A percentile compares a stretch with the other conserved stretches of the same genome.
Evolutionary conservation across 2,329 filamentous ascomycete genomes (phyloP).

Genomic region (Pyricularia pennisetigena): DNA sequence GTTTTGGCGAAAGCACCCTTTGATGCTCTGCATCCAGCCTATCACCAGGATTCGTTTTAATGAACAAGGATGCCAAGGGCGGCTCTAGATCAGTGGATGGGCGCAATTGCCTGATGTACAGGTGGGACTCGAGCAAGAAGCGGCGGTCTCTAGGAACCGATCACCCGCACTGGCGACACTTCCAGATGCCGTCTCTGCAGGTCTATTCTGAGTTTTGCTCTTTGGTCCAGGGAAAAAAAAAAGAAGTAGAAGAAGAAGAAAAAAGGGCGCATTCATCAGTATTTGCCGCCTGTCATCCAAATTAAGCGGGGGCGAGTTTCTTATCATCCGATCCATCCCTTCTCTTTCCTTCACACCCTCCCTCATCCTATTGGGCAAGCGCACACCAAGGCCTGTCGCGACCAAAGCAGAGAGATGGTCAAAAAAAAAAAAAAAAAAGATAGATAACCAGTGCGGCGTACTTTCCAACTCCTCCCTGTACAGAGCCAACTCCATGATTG

Average conservation of each 20-base stretch:
- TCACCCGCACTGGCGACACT: background rate
- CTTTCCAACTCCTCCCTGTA: background rate
- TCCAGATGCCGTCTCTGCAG: background rate
- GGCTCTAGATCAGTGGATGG: conserved; percentile 1
- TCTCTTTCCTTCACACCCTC: background rate
- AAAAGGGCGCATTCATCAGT: background rate
- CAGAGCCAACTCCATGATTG: background rate
- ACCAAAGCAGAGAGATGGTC: background rate
- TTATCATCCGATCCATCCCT: background rate
- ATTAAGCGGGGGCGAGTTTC: background rate
- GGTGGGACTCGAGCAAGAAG: background rate
- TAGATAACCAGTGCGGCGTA: background rate
- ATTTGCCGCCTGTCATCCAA: background rate
- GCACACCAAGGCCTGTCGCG: background rate
- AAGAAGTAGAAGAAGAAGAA: background rate
- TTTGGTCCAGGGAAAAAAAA: background rate
- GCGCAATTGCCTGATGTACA: background rate
- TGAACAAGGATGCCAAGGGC: conserved; percentile 1
- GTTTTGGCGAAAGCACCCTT: background rate
- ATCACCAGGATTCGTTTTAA: background rate
- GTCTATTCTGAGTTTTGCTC: background rate
- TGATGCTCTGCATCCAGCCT: background rate
- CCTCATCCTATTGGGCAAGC: background rate
- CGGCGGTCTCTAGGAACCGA: conserved; percentile 1
- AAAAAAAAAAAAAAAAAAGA: background rate